Evolutionary conservation across 495 filamentous ascomycete species (phyloP).

Genomic region (Haplographium delicatum): DNA sequence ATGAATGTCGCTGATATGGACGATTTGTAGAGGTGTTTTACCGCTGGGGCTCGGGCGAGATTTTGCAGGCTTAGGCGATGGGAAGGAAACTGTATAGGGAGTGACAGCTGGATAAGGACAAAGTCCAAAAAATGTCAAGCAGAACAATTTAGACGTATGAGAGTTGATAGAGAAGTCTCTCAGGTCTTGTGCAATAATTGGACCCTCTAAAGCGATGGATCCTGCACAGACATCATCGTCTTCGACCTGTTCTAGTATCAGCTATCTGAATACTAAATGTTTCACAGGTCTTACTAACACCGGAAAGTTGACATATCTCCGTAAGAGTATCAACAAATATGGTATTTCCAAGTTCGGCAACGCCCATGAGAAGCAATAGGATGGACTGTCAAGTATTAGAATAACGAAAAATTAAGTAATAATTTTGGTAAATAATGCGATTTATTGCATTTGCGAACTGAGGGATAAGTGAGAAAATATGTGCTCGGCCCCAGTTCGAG

Average conservation of each 20-base stretch:
- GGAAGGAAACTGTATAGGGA: background rate
- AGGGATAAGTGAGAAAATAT: background rate
- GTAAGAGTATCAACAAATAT: slow-evolving; percentile 35
- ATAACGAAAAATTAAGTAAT: background rate
- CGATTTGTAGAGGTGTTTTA: background rate
- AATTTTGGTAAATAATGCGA: background rate
- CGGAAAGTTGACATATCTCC: slow-evolving; percentile 38
- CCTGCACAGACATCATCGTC: slow-evolving; percentile 1
- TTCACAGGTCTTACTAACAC: slow-evolving; percentile 22
- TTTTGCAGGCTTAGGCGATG: background rate
- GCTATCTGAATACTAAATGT: background rate
- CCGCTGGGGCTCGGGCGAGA: background rate
- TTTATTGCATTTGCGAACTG: background rate
- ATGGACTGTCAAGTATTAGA: slow-evolving; percentile 28
- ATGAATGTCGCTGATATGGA: slow-evolving; percentile 6
- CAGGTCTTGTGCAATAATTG: background rate
- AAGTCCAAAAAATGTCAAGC: slow-evolving; percentile 2
- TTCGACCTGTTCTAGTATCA: background rate
- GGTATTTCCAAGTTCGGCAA: slow-evolving; percentile 36
- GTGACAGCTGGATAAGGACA: background rate
- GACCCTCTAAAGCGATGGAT: background rate
- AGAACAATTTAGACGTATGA: slow-evolving; percentile 1
- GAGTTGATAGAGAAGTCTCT: background rate
- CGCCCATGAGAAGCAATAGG: slow-evolving; percentile 38
- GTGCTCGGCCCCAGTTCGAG: background rate